phyloP scores from a whole-genome alignment of 148 eudicot species.

The Cornus florida region DNA sequence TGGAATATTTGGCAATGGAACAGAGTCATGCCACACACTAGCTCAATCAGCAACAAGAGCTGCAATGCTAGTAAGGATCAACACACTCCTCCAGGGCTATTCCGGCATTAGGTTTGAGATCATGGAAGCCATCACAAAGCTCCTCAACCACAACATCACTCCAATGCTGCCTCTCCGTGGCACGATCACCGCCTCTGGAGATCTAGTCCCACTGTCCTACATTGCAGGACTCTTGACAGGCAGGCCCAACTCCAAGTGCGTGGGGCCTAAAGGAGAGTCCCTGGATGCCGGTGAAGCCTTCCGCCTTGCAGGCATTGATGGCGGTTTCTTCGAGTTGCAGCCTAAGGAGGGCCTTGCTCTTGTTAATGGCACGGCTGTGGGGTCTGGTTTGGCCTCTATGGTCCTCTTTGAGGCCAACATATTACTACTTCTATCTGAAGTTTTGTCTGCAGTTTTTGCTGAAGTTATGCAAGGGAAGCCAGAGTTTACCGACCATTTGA shows the following conservation, averaged over 20 bases:
- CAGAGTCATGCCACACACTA: constrained; percentile 24
- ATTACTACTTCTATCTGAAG: constrained; percentile 18
- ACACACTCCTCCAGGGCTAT: constrained; percentile 33
- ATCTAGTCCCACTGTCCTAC: constrained; percentile 28
- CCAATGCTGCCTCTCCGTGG: constrained; percentile 32
- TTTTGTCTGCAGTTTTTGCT: constrained; percentile 24
- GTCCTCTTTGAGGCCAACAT: constrained; percentile 20
- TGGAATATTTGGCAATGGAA: constrained; percentile 30
- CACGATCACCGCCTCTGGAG: constrained; percentile 32
- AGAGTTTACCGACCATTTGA: constrained; percentile 25
- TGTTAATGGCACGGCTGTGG: constrained; percentile 13
- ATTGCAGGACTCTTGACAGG: constrained; percentile 29
- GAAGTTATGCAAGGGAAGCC: constrained; percentile 24
- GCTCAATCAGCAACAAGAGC: constrained; percentile 29
- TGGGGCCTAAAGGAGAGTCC: constrained; percentile 12
- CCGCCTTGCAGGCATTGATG: constrained; percentile 1
- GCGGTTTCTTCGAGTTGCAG: constrained; percentile 12
- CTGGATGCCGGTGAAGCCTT: constrained; percentile 20
- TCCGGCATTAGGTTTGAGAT: constrained; percentile 32
- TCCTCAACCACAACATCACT: constrained; percentile 27
- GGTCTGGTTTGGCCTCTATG: constrained; percentile 21
- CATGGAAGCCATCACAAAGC: constrained; percentile 29
- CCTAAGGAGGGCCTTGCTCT: constrained; percentile 13
- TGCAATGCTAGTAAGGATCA: constrained; percentile 32
- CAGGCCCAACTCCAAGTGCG: constrained; percentile 27